These are phyloP conservation scores for Eimeria maxima DNA, from an alignment of 169 alveolate genomes.

Conservation along the genomic window DNA sequence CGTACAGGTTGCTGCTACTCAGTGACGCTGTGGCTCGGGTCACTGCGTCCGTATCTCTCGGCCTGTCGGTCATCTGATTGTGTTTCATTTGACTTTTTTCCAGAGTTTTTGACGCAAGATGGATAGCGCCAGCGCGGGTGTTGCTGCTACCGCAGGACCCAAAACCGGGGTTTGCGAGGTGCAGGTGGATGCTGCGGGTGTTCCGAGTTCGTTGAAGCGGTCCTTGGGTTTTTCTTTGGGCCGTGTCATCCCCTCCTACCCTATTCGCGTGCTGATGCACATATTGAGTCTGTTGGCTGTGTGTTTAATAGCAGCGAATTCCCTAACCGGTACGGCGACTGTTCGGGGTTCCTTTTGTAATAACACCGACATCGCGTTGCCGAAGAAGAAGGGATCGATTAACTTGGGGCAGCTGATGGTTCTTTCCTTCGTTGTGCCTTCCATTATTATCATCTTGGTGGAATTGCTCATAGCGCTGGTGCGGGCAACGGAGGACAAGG, in stretches of 20 bases:
- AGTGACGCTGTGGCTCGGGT: no score
- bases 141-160: background rate
- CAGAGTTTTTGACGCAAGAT: background rate
- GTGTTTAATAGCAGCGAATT: background rate
- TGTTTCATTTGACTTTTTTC: no score
- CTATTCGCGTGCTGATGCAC: background rate
- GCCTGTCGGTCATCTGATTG: no score
- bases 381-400: constrained; percentile 2
- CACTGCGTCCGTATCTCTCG: no score
- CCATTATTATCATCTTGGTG: background rate
- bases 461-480: background rate
- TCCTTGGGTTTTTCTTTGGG: constrained; percentile 8
- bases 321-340: background rate
- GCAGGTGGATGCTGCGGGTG: background rate
- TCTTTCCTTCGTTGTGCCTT: background rate
- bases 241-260: constrained; percentile 5
- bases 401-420: constrained; percentile 17
- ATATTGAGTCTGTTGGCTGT: background rate
- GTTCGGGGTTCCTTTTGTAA: background rate
- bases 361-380: background rate
- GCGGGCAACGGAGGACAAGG: background rate
- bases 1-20: no score
- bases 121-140: background rate
- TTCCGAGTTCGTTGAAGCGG: background rate
- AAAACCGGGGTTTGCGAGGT: background rate